These are phyloP conservation scores for Exophiala phaeomuriformis DNA, from an alignment of 2,329 filamentous ascomycete species.

Conservation along the genomic window DNA sequence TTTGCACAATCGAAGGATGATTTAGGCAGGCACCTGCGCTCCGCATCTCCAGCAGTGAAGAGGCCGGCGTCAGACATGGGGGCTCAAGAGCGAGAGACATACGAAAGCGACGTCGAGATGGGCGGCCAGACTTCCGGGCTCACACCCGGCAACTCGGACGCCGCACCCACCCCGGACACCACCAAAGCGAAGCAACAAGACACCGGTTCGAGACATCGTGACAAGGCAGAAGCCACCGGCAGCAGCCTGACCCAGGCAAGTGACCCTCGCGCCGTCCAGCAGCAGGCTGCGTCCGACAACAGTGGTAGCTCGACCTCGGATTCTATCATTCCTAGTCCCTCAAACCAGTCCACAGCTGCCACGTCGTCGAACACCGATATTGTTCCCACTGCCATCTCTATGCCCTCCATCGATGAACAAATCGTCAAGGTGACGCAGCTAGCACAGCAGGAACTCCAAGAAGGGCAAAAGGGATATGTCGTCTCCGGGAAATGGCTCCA, in stretches of 20 bases:
- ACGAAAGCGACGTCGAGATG: slow-evolving; percentile 32
- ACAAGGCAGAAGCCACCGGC: slow-evolving; percentile 9
- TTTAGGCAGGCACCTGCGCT: slow-evolving; percentile 32
- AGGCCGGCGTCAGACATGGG: slow-evolving; percentile 51
- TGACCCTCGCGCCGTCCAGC: slow-evolving; percentile 35
- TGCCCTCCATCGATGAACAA: slow-evolving; percentile 58
- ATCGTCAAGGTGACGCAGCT: slow-evolving; percentile 64
- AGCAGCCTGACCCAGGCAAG: slow-evolving; percentile 28
- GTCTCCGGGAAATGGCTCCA: slow-evolving; percentile 74
- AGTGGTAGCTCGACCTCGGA: slow-evolving; percentile 33
- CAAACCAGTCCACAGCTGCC: slow-evolving; percentile 34
- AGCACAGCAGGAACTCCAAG: slow-evolving; percentile 45
- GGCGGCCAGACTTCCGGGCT: slow-evolving; percentile 15
- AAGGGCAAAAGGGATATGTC: slow-evolving; percentile 68
- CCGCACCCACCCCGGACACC: slow-evolving; percentile 10
- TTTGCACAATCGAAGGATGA: slow-evolving; percentile 27
- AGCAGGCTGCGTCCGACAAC: slow-evolving; percentile 28
- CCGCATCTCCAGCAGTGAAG: slow-evolving; percentile 48
- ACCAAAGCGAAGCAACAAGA: slow-evolving; percentile 25
- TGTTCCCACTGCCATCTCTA: slow-evolving; percentile 25
- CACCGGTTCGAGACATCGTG: slow-evolving; percentile 19
- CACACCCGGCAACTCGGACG: slow-evolving; percentile 9
- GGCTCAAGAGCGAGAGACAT: slow-evolving; percentile 30
- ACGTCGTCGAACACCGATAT: slow-evolving; percentile 27
- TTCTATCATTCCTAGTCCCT: slow-evolving; percentile 34